These are phyloP conservation scores for Botrytis elliptica DNA, from an alignment of 2,329 filamentous ascomycete species.

Conservation along the genomic window DNA sequence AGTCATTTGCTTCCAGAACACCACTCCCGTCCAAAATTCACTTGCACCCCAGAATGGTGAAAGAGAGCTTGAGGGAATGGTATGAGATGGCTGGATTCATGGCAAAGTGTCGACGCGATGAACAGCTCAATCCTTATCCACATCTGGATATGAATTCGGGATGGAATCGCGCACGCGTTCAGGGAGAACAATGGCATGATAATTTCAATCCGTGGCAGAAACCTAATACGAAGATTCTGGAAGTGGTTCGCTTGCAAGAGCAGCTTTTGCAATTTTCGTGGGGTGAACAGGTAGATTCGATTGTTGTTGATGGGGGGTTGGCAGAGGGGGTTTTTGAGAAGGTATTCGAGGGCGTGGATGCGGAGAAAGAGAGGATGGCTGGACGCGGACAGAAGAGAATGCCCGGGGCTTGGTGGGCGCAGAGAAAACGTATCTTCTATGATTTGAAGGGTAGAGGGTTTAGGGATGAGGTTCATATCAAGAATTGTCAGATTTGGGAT, in stretches of 20 bases:
- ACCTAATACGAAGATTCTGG: background rate
- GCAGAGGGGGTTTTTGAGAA: slow-evolving; percentile 24
- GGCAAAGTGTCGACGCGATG: background rate
- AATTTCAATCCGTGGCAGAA: background rate
- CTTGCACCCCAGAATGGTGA: background rate
- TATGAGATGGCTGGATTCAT: background rate
- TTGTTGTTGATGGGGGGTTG: slow-evolving; percentile 23
- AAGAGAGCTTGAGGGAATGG: slow-evolving; percentile 9
- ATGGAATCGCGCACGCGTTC: slow-evolving; percentile 7
- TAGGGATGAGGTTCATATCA: slow-evolving; percentile 20
- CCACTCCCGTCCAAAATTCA: background rate
- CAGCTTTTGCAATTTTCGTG: slow-evolving; percentile 17
- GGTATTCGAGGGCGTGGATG: slow-evolving; percentile 26
- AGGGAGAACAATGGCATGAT: slow-evolving; percentile 13
- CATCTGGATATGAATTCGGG: slow-evolving; percentile 10
- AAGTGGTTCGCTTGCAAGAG: background rate
- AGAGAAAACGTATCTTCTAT: slow-evolving; percentile 22
- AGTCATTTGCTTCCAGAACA: slow-evolving; percentile 10
- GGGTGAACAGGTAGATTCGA: slow-evolving; percentile 22
- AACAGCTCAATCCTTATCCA: slow-evolving; percentile 6
- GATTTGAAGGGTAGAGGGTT: slow-evolving; percentile 23
- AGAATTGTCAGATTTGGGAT: slow-evolving; percentile 15
- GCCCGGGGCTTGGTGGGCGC: slow-evolving; percentile 28
- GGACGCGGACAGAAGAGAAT: slow-evolving; percentile 14
- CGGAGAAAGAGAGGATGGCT: slow-evolving; percentile 5